These are phyloP conservation scores for Phallus indusiatus DNA, from an alignment of 768 basidiomycete species.

Conservation along the genomic window DNA sequence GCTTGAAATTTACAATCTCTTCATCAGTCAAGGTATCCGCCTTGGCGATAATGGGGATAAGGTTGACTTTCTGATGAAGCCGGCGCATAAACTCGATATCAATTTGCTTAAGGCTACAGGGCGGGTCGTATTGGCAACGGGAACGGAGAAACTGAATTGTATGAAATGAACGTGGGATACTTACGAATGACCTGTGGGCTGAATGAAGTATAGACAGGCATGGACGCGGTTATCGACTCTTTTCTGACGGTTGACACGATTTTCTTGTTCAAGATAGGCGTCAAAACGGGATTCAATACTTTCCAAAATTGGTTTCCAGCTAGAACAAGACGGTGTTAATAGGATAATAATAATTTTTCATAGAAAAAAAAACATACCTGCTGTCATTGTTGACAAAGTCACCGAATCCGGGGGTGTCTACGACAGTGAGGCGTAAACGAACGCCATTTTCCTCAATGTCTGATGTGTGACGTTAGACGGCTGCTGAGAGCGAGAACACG, in stretches of 20 bases:
- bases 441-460: constrained; percentile 99
- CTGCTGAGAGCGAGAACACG: constrained; percentile 9
- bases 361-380: constrained; percentile 44
- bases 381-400: constrained; percentile 99
- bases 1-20: constrained; percentile 88
- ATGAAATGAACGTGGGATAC: constrained; percentile 21
- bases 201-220: constrained; percentile 98
- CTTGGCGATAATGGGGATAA: constrained; percentile 98
- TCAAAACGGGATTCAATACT: constrained; percentile 98
- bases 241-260: constrained; percentile 91
- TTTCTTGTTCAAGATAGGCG: constrained; percentile 96
- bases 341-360: not conserved
- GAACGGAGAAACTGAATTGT: constrained; percentile 1
- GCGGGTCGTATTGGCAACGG: not conserved
- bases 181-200: constrained; percentile 96
- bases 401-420: constrained; percentile 98
- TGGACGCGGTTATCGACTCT: constrained; percentile 96
- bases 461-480: constrained; percentile 24
- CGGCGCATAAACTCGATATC: constrained; percentile 99
- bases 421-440: constrained; percentile 90
- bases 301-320: constrained; percentile 98
- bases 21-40: constrained; percentile 97
- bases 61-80: constrained; percentile 93
- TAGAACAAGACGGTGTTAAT: constrained; percentile 21
- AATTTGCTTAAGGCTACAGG: constrained; percentile 80